Evolutionary conservation across 2,329 filamentous ascomycete species (phyloP).

Genomic region (Apiospora aurea): DNA sequence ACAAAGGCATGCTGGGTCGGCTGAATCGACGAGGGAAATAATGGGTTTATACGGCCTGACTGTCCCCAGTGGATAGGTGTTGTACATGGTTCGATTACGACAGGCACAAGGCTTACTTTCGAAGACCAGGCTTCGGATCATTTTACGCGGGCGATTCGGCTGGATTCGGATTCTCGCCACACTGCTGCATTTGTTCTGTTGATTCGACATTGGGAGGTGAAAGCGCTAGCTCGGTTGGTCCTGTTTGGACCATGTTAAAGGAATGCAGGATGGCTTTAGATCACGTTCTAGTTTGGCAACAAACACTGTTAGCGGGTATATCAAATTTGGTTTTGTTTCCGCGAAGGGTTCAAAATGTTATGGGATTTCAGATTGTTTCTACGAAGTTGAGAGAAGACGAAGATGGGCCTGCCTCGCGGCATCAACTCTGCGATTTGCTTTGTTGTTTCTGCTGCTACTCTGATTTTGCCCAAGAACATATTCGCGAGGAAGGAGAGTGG

Average conservation of each 20-base stretch:
- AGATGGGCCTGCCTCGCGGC: slow-evolving; percentile 26
- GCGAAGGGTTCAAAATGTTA: slow-evolving; percentile 12
- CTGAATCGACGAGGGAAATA: slow-evolving; percentile 49
- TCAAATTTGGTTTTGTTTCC: slow-evolving; percentile 32
- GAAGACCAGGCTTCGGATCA: background rate
- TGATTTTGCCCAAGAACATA: slow-evolving; percentile 12
- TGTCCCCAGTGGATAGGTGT: background rate
- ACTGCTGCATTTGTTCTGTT: slow-evolving; percentile 13
- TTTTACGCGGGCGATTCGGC: slow-evolving; percentile 21
- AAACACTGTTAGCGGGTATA: slow-evolving; percentile 38
- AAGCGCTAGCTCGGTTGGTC: slow-evolving; percentile 15
- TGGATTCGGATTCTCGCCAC: slow-evolving; percentile 21
- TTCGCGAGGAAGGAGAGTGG: background rate
- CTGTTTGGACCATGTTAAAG: slow-evolving; percentile 12
- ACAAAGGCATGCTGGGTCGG: slow-evolving; percentile 61
- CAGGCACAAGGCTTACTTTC: background rate
- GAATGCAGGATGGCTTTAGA: slow-evolving; percentile 34
- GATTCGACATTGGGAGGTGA: slow-evolving; percentile 22
- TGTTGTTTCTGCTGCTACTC: slow-evolving; percentile 9
- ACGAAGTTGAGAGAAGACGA: slow-evolving; percentile 5
- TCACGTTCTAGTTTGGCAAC: slow-evolving; percentile 39
- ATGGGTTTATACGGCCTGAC: background rate
- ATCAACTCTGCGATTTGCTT: slow-evolving; percentile 6
- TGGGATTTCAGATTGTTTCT: slow-evolving; percentile 22
- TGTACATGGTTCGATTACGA: background rate